Evolutionary conservation across 2,329 filamentous ascomycete genomes (phyloP), one percentile per base, ranked within the genome.

Genomic region (Orbilia brochopaga): DNA sequence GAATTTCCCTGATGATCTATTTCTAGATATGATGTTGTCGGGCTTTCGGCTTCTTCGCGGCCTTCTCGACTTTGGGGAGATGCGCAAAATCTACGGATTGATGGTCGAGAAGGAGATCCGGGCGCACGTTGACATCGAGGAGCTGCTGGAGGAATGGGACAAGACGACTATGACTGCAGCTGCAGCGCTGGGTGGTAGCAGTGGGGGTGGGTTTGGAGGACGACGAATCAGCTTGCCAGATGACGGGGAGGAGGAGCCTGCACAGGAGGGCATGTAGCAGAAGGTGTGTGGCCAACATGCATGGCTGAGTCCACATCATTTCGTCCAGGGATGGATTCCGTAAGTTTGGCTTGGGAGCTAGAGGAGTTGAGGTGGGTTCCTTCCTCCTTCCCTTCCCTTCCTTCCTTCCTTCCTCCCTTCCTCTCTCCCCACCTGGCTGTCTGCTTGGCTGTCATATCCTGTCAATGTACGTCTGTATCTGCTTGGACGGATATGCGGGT

Each of bases 101-200:
- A 80, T 88, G 76, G 80, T 69, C 30, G 86, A 88, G 78, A 87
- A 87, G 78, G 86, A 86, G 75, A 73, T 88, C 72, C 81, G 87
- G 69, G 78, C 88, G 23, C 84, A 85, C 78, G 79, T 85, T 58
- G 82, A 86, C 75, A 77, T 86, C 30, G 82, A 84, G 70, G 80
- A 82, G 17, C 72, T 78, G 40, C 74, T 82, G 57, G 78, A 80
- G 37, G 78, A 79, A 30, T 74, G 78, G 44, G 77, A 77, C 32
- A 62, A 60, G 42, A 32, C 27, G 27, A 32, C 3, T 32, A 8
- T 8, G 48, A 65, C 69, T 54, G 40, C 48, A 13, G 50, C 57
- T 21, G 19, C 48, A 17, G 73, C 40, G 40, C 48, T 55, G 40
- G 59, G 59, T 58, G 64, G 63, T 64, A 54, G 66, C 35, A 40